A percentile compares a stretch with the other conserved stretches of the same genome.
These are phyloP conservation scores for Aureobasidium mangrovei DNA, from an alignment of 2,329 filamentous ascomycete species.

Conservation along the genomic window DNA sequence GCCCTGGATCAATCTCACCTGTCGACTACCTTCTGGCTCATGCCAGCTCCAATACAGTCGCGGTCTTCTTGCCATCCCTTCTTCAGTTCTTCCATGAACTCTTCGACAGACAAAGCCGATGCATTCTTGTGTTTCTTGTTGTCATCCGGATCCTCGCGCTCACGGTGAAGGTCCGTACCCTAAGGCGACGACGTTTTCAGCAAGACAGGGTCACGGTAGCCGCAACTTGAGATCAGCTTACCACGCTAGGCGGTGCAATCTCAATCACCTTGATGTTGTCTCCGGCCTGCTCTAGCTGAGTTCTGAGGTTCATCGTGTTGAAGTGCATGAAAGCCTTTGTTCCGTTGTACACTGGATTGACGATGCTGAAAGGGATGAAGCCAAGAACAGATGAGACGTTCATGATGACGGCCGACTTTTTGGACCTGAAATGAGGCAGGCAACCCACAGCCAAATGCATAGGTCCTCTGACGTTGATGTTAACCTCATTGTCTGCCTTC, in stretches of 20 bases:
- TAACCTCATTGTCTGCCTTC: slow-evolving; percentile 48
- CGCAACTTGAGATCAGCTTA: not conserved
- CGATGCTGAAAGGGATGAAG: slow-evolving; percentile 43
- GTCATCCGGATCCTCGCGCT: slow-evolving; percentile 47
- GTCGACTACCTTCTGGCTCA: slow-evolving; percentile 33
- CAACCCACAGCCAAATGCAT: slow-evolving; percentile 47
- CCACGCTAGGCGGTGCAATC: slow-evolving; percentile 31
- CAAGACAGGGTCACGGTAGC: not conserved
- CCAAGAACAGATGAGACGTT: slow-evolving; percentile 49
- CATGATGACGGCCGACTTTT: slow-evolving; percentile 37
- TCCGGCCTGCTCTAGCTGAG: slow-evolving; percentile 36
- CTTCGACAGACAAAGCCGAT: slow-evolving; percentile 40
- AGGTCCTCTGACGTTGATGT: slow-evolving; percentile 50
- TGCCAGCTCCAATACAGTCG: slow-evolving; percentile 43
- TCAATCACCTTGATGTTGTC: slow-evolving; percentile 44
- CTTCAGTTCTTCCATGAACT: slow-evolving; percentile 45
- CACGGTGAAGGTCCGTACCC: slow-evolving; percentile 47
- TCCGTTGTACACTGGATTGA: slow-evolving; percentile 52
- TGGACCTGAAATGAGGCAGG: slow-evolving; percentile 42
- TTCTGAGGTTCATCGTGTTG: slow-evolving; percentile 47
- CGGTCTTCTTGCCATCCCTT: slow-evolving; percentile 39
- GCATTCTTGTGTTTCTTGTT: slow-evolving; percentile 51
- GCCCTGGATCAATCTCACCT: slow-evolving; percentile 29
- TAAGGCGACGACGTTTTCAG: not conserved
- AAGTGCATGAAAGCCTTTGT: slow-evolving; percentile 52